Base-by-base conservation (phyloP, 2,329 filamentous ascomycete genomes). In the Scedosporium apiospermum region DNA sequence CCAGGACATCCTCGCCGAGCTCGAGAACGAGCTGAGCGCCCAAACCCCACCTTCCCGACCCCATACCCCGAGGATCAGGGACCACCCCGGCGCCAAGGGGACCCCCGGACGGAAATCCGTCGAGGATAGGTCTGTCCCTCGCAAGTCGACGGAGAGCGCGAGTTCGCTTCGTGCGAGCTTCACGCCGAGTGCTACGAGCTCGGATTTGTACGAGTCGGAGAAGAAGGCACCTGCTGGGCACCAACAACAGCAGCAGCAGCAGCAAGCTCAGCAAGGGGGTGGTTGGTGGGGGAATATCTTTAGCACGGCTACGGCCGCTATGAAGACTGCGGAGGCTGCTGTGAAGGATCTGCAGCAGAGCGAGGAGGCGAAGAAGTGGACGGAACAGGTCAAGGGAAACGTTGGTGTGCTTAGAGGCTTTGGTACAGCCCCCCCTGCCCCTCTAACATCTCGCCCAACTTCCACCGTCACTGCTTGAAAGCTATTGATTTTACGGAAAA, bases 331-430 rank as follows among this genome's bases (percentile, higher is more conserved):
- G 57, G 93, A 97, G 76, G 91, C 88, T 6, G 89, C 93, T 0
- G 93, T 96, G 66, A 96, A 93, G 73, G 91, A 98, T 74, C 93
- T 99, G 58, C 91, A 96, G 73, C 88, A 95, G 72, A 97, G 96
- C 70, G 92, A 98, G 72, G 95, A 99, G 74, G 95, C 93, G 60
- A 93, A 93, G 78, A 90, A 91, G 73, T 99, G 93, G 92, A 91
- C 93, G 1, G 90, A 96, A 61, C 93, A 98, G 73, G 89, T 98
- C 62, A 88, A 88, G 71, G 93, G 92, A 64, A 96, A 96, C 71
- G 90, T 96, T 58, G 89, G 88, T 55, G 87, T 86, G 38, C 78
- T 98, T 51, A 85, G 84, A 68, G 89, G 87, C 62, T 79, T 93
- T 65, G 89, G 91, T 93, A 83, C 67, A 78, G 75, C 16, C 16